Base-by-base conservation (phyloP, 148 eudicot species). In the Cornus controversa region DNA sequence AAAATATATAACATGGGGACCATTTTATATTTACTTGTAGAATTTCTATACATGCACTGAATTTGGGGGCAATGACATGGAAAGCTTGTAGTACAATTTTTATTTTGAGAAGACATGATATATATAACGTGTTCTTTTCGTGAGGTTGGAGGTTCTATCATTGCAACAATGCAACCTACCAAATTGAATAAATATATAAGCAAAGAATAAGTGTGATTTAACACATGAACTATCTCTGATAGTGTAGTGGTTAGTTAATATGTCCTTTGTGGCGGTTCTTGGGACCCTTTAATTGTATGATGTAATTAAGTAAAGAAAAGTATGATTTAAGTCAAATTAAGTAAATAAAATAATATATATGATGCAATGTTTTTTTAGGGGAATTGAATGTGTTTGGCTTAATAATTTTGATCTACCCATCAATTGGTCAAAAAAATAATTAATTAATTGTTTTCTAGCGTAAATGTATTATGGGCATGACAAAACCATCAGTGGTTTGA, bases 121-220 rank as follows among this genome's bases (percentile, higher is more conserved):
- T 6, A 2, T 40, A 9, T 73, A 58, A 58, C 22, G 66, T 73
- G 66, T 31, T 45, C 47, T 57, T 58, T 57, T 65, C 7, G 34
- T 13, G 8, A 31, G 66, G 75, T 34, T 58, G 75, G 75, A 24
- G 75, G 75, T 29, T 53, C 75, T n/a, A 22, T 72, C 75, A 72
- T 28, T 31, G n/a, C 29, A n/a, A 65, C 75, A 72, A 20, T 31
- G n/a, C 29, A n/a, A 65, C 16, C 66, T 26, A 72, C 75, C 75
- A 10, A 72, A 22, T 31, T 20, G 37, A 50, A 53, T 20, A 40
- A 40, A 40, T 5, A 70, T 20, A 25, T 45, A 10, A 13, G 63
- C 29, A 27, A 24, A 23, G 11, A 13, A 20, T 8, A 23, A 4
- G 3, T 7, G 20, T 28, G 63, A 71, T 54, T 72, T 72, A 54